Base-by-base conservation (phyloP, 768 basidiomycete species). In the Cystoderma amianthinum region DNA sequence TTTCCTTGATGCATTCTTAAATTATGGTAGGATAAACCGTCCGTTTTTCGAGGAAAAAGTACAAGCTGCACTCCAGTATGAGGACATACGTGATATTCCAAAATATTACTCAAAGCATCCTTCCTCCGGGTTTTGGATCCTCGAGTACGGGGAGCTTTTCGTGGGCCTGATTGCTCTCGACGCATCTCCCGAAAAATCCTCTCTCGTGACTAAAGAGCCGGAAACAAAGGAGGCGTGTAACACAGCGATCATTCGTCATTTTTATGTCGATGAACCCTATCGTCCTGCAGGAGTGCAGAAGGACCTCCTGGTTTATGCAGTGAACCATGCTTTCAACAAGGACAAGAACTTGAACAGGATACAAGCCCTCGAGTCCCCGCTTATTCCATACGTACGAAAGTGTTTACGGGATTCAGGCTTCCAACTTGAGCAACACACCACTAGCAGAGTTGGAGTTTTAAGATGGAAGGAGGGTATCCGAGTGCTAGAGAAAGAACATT, bases 101-200 rank as follows among this genome's bases (percentile, higher is more conserved):
- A 52, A 51, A 9, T 74, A 84, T 56, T 90, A 90, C 56, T 59
- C 69, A 25, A 68, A 71, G 19, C 73, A 76, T 2, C 68, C 78
- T 1, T 71, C 75, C 1, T 85, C 85, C 2, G 83, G 81, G 1
- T 65, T 87, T 54, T 88, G 79, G 68, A 65, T 89, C 25, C 65
- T 88, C 22, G 78, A 87, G 51, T 77, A 67, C 33, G 74, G 65
- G 5, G 56, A 64, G 32, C 68, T 60, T 1, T 74, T 83, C 44
- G 66, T 90, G 12, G 87, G 87, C 0, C 62, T 86, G 43, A 68
- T 87, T 45, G 85, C 81, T 10, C 44, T 88, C 20, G 87, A 88
- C 54, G 81, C 84, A 0, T 75, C 73, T 6, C 54, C 47, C 10
- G 49, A 54, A 30, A 42, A 37, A 7, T 36, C 34, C 7, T 30